These are phyloP conservation scores for Medicago truncatula DNA, from an alignment of 306 rosid species.

Conservation along the genomic window DNA sequence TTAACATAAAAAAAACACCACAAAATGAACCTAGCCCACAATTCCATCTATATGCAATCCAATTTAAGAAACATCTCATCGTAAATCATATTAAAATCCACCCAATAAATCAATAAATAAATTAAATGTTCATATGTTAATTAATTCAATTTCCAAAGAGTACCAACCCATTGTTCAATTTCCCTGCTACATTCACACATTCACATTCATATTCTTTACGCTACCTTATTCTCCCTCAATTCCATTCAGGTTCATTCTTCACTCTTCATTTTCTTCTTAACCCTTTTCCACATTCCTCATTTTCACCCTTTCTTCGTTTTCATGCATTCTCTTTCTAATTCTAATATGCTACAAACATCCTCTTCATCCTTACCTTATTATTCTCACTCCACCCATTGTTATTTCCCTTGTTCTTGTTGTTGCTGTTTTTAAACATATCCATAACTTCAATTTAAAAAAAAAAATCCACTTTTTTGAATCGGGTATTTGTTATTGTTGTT, in stretches of 20 bases:
- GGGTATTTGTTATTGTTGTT: constrained; percentile 12
- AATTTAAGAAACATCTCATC: too few relatives aligned
- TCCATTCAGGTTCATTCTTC: constrained; percentile 46
- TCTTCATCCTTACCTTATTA: neutral
- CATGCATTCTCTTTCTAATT: constrained; percentile 28
- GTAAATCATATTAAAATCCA: too few relatives aligned
- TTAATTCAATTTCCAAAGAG: too few relatives aligned
- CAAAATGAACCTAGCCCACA: too few relatives aligned
- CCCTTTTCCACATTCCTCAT: neutral
- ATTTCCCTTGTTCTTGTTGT: neutral
- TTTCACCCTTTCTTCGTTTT: neutral
- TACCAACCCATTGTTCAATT: neutral
- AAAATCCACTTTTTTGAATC: neutral
- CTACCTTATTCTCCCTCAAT: constrained; percentile 18
- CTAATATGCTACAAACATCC: neutral
- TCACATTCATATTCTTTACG: neutral
- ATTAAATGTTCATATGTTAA: too few relatives aligned
- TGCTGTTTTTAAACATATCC: constrained; percentile 7
- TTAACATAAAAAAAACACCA: too few relatives aligned
- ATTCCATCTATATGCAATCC: too few relatives aligned
- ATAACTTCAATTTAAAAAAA: constrained; percentile 27
- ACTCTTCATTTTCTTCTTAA: neutral
- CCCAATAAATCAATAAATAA: too few relatives aligned
- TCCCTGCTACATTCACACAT: neutral
- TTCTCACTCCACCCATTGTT: neutral